Base-by-base conservation (phyloP, 1,284 basidiomycete genomes). In the Cryptococcus deneoformans region DNA sequence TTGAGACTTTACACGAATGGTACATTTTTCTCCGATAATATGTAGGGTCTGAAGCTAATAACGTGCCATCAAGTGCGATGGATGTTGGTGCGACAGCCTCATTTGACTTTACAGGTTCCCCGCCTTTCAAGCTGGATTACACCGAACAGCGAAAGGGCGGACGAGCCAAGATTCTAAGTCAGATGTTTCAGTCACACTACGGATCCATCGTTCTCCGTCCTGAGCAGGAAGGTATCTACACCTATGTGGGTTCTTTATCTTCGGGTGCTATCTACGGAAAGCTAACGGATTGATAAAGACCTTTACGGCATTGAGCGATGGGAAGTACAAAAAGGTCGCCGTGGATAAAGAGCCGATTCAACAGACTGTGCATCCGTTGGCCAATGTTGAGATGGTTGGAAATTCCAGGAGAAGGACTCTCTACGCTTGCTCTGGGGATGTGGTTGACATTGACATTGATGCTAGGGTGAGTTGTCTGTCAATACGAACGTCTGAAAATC, bases 1-100 rank as follows among this genome's bases (percentile, higher is more conserved):
- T 93, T 83, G 88, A 87, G 68, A 87, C 88, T 53, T 89, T 98
- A 64, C 89, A 94, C 66, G 95, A 93, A 80, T 92, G 91, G 90
- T 89, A 20, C 20, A 66, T 20, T 46, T 24, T 20, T 14, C 2
- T 29, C 9, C 45, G 14, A 14, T 47, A 24, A 11, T 47, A 16
- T 44, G 29, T 29, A 29, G 29, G 29, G 29, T 29, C 5, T 29
- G 29, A 24, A 12, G 35, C 51, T 54, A 54, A 68, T 36, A 62
- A 48, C 69, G 37, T n/a, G 16, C 66, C 56, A 34, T 61, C 58
- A 60, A 97, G 93, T 73, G 92, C 92, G 39, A 92, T 93, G 11
- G 92, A 97, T 64, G 93, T 90, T 34, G 95, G 95, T 8, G 88
- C 95, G 51, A 88, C 88, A 34, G 91, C 90, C 5, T 85, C 87